Evolutionary conservation across 306 rosid species (phyloP), one percentile per base, ranked within the genome.

Genomic region (Medicago arabica): DNA sequence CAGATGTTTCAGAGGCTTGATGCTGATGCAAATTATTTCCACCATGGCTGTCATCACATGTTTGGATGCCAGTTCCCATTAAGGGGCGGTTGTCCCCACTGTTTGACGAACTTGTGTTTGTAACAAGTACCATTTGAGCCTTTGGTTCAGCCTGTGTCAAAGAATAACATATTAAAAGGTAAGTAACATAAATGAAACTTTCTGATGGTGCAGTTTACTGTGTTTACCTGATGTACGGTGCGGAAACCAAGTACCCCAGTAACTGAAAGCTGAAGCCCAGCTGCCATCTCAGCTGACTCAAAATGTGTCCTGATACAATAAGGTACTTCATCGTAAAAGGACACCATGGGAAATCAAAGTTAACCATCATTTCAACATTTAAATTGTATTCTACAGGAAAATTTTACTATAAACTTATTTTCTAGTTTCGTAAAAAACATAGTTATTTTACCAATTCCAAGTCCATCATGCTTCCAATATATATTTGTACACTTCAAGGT

Each of bases 181-280:
- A 79, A 77, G 76, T 71, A 61, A 43, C 57, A 43, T 76, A 15
- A 54, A 81, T 76, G 19, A 49, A 77, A 71, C 21, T 66, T 13
- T 34, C 17, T 23, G 40, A 54, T 23, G 13, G 6, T 31, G 55
- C 72, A 50, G 53, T 49, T 76, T 62, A 78, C 58, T 25, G 67
- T 69, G 75, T 58, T 61, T 84, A 94, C 98, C 97, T 92, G 98
- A 90, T 90, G 86, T 67, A 84, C 55, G 50, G 98, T 87, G 69
- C 98, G 97, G 77, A 92, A 92, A 79, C 98, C 98, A 67, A 94
- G 98, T 77, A 75, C 84, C 50, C 98, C 98, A 4, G 98, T 94
- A 76, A 94, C 83, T 75, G 97, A 95, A 69, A 95, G 95, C 85
- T 92, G 85, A 83, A 95, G 88, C 76, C 96, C 97, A 75, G 92